Evolutionary conservation across 2,329 filamentous ascomycete species (phyloP), one percentile per base, ranked within the genome.

Genomic region (Alternaria novae-zelandiae): DNA sequence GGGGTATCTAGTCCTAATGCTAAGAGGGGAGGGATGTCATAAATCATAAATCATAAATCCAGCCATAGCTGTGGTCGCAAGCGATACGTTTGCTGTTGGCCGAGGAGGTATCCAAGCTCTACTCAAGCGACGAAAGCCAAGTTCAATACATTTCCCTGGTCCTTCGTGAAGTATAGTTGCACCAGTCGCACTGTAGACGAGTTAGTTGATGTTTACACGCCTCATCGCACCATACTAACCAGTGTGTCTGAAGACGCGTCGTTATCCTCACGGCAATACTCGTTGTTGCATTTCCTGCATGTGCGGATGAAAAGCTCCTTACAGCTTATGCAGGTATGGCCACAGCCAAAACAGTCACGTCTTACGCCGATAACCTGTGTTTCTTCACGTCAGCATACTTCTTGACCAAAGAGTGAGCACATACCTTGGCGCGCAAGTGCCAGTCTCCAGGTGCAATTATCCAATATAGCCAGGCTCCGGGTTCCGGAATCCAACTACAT

Each of bases 271-370:
- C 91, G 86, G 78, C 94, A 97, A 78, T 96, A 97, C 56, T 92
- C 91, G 58, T 91, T 91, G 45, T 86, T 86, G 79, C 94, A 97
- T 62, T 86, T 86, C 64, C 83, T 86, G 78, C 94, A 97, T 32
- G 83, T 86, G 49, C 89, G 87, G 74, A 95, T 92, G 25, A 90
- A 92, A 46, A 85, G 81, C 25, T 86, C 82, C 73, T 93, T 92
- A 81, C 94, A 97, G 43, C 88, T 86, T 54, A 87, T 86, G 77
- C 94, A 97, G 64, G 92, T 95, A 66, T 87, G 88, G 55, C 93
- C 93, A 78, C 94, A 97, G 79, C 94, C 93, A 86, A 92, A 96
- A 82, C 94, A 97, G 73, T 93, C 88, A 73, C 87, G 83, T 68
- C 84, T 85, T n/a, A 90, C 87, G 30, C 87, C 87, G 43, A 82